phyloP scores from a whole-genome alignment of 140 eudicot genomes.

The Ambrosia hybrid region DNA sequence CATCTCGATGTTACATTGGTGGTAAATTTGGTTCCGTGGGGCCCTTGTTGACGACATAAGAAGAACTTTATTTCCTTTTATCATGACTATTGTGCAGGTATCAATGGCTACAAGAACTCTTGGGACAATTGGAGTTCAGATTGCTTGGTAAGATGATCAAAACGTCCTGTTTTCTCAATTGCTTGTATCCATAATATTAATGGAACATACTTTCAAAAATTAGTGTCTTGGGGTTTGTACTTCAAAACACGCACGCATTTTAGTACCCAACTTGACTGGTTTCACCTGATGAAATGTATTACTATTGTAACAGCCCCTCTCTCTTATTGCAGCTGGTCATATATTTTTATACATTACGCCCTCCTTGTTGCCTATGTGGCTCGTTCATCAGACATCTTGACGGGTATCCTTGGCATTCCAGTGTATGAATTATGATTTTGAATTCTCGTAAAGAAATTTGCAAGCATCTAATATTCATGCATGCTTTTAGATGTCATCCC shows the following conservation, averaged over 20 bases:
- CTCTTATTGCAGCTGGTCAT: constrained; percentile 81
- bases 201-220: neutral
- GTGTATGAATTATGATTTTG: constrained; percentile 62
- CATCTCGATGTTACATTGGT: constrained; percentile 2
- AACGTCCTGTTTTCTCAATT: neutral
- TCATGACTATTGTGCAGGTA: constrained; percentile 48
- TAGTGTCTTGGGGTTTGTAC: neutral
- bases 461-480: constrained; percentile 13
- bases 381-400: constrained; percentile 93
- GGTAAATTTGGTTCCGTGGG: neutral
- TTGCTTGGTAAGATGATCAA: constrained; percentile 67
- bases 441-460: constrained; percentile 11
- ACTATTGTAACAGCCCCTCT: constrained; percentile 24
- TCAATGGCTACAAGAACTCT: constrained; percentile 99
- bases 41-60: neutral
- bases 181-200: neutral
- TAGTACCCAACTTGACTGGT: constrained; percentile 9
- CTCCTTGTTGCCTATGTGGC: constrained; percentile 98
- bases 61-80: constrained; percentile 1
- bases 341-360: constrained; percentile 93
- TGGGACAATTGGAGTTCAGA: constrained; percentile 84
- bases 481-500: constrained; percentile 18
- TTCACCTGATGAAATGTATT: constrained; percentile 12
- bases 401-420: constrained; percentile 84
- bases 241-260: neutral